phyloP scores from a whole-genome alignment of 2,329 filamentous ascomycete genomes.

The Dactylellina parvicollis region DNA sequence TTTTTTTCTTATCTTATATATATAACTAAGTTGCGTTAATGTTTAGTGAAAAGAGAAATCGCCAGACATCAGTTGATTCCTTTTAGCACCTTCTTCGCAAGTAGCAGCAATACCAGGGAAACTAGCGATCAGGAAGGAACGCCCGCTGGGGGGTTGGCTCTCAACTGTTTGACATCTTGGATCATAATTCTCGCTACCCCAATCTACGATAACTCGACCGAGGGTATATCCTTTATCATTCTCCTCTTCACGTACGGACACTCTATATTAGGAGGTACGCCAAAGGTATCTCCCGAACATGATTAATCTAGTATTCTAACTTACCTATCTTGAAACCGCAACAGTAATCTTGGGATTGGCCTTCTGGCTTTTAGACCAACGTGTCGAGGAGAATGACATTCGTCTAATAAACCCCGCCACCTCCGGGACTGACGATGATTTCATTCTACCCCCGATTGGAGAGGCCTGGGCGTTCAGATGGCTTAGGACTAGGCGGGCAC shows the following conservation, averaged over 20 bases:
- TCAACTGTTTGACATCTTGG: conserved; percentile 4
- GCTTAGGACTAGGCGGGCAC: neutral
- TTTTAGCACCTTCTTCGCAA: conserved; percentile 21
- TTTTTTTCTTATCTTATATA: neutral
- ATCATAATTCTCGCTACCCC: conserved; percentile 11
- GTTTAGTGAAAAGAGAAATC: conserved; percentile 13
- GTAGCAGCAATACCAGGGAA: neutral
- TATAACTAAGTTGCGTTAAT: neutral
- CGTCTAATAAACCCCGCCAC: neutral
- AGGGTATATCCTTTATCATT: conserved; percentile 17
- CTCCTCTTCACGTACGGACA: conserved; percentile 18
- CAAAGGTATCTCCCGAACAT: neutral
- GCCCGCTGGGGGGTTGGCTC: conserved; percentile 3
- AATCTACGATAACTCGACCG: conserved; percentile 7
- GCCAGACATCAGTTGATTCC: conserved; percentile 10
- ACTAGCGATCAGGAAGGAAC: conserved; percentile 1
- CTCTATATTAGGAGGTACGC: conserved; percentile 10
- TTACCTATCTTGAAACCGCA: neutral
- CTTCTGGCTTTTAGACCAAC: neutral
- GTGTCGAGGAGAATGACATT: neutral
- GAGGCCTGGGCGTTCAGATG: neutral
- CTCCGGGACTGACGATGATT: neutral
- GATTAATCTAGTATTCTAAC: neutral
- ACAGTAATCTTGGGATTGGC: neutral
- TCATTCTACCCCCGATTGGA: neutral